Evolutionary conservation across 306 rosid species (phyloP), one percentile per base, ranked within the genome.

Genomic region (Vachellia collinsii): DNA sequence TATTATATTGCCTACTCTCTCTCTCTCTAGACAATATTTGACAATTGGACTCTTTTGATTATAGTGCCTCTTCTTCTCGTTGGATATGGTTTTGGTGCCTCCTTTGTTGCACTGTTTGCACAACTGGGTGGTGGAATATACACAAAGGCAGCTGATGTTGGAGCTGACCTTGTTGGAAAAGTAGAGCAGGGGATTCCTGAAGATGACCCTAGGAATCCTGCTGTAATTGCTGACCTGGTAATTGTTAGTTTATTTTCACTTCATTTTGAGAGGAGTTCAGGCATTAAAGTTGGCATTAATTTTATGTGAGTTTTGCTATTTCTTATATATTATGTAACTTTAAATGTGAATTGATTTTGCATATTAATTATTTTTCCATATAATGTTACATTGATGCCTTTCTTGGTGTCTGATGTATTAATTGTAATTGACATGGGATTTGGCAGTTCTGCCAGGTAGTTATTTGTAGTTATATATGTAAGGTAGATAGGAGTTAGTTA

Each of bases 201-300:
- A 88, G 99, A 95, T 85, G 99, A 95, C 78, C 99, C 99, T 37
- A 89, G 99, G 80, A 95, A 95, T 83, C 99, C 99, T 80, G 99
- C 99, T 64, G 99, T 95, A 72, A 95, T 95, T 88, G 99, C 99
- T 72, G 99, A 95, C 79, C 91, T 95, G 99, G 99, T 93, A 93
- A 71, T 79, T 81, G 56, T 75, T 44, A 44, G 54, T 78, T 79
- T 56, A 61, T 78, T 68, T 75, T 80, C 41, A 70, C 78, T 61
- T 81, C 75, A 38, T 76, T 80, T 72, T 68, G 50, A 74, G 37
- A 58, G 23, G 72, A 61, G 42, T 16, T 64, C 48, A 7, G 53
- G 56, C 47, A 13, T 71, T 70, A 47, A n/a, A 53, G 48, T 75
- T 70, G 42, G 65, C 43, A 58, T 58, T 71, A 64, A 66, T 72